These are phyloP conservation scores for Hansenula anomala DNA, from an alignment of 1,139 yeast species.

Conservation along the genomic window DNA sequence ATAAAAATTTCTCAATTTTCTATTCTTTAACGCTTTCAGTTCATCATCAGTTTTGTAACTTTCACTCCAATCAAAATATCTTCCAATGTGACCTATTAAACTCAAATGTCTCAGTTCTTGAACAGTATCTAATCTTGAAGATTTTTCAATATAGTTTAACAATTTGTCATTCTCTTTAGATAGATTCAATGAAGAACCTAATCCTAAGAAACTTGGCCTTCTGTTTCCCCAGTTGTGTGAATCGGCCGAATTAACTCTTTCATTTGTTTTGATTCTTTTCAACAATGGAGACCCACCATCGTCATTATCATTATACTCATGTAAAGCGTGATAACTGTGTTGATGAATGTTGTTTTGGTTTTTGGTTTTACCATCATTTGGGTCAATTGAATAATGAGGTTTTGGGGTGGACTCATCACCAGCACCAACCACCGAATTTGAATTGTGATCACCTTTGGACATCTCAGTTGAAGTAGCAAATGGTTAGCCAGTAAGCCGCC, in stretches of 20 bases:
- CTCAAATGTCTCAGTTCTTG: constrained; percentile 16
- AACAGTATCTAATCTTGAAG: constrained; percentile 9
- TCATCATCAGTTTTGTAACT: constrained; percentile 6
- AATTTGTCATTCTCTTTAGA: constrained; percentile 16
- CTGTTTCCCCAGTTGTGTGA: constrained; percentile 2
- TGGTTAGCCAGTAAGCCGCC: no score
- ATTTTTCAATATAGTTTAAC: constrained; percentile 14
- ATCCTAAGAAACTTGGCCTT: constrained; percentile 14
- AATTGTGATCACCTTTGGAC: no score
- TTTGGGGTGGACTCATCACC: no score
- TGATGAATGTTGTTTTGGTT: no score
- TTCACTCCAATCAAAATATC: constrained; percentile 13
- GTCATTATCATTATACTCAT: no score
- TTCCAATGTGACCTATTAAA: constrained; percentile 16
- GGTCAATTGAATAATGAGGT: not conserved
- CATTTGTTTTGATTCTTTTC: not conserved
- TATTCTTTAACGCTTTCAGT: constrained; percentile 8
- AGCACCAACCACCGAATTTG: no score
- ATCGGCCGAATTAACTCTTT: not conserved
- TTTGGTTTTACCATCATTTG: not conserved
- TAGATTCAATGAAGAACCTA: not conserved
- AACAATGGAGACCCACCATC: not conserved
- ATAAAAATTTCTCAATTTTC: constrained; percentile 33
- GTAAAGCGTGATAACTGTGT: no score
- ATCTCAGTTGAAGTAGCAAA: no score